Evolutionary conservation across 2,329 filamentous ascomycete genomes (phyloP).

Genomic region (Alternaria hordeiaustralica): DNA sequence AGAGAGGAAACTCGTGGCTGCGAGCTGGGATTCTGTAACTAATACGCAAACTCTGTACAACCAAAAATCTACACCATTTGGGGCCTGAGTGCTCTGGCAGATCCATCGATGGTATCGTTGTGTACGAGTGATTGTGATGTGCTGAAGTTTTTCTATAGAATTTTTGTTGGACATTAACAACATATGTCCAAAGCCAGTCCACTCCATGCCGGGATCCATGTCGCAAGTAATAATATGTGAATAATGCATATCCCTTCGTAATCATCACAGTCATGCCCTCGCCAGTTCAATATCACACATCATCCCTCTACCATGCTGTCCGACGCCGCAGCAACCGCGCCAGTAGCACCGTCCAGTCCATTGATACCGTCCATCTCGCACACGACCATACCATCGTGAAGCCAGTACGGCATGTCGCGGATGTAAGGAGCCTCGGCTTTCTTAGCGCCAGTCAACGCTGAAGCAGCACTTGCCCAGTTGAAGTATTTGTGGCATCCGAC

Average conservation of each 20-base stretch:
- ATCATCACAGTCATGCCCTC: not conserved
- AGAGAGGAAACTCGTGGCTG: not conserved
- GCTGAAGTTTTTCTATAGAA: not conserved
- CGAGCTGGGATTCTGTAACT: conserved; percentile 22
- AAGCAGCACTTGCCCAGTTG: conserved; percentile 34
- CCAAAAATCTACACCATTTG: conserved; percentile 31
- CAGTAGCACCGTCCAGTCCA: not conserved
- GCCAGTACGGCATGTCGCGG: not conserved
- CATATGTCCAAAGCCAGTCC: not conserved
- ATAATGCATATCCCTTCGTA: not conserved
- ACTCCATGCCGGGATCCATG: not conserved
- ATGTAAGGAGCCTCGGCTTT: conserved; percentile 13
- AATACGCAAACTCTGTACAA: conserved; percentile 25
- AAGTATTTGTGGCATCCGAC: conserved; percentile 32
- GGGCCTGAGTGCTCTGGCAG: conserved; percentile 12
- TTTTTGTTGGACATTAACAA: not conserved
- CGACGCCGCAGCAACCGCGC: not conserved
- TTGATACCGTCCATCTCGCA: not conserved
- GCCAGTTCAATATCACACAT: not conserved
- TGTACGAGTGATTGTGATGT: not conserved
- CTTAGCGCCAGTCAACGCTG: conserved; percentile 27
- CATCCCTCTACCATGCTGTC: not conserved
- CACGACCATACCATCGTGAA: not conserved
- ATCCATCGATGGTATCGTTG: not conserved
- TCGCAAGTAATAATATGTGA: not conserved